A percentile compares a stretch with the other conserved stretches of the same genome.
phyloP scores from a whole-genome alignment of 225 moss, liverwort and hornwort species.

The Ulota crispa region DNA sequence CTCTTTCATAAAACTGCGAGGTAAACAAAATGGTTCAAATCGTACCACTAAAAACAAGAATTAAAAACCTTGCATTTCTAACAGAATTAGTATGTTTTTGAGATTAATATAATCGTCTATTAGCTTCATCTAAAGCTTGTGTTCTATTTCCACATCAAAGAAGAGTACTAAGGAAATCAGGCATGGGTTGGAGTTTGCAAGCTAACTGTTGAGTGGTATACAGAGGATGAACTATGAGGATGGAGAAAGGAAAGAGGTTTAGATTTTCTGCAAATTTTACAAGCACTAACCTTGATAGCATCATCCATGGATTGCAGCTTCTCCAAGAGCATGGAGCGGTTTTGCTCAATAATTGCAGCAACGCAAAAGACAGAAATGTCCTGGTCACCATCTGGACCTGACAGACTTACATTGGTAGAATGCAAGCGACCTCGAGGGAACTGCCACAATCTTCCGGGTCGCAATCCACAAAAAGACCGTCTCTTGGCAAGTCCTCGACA shows the following conservation, averaged over 20 bases:
- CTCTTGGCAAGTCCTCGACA: constrained; percentile 51
- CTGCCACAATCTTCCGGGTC: constrained; percentile 61
- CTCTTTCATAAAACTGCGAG: background rate
- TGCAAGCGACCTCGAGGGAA: constrained; percentile 50
- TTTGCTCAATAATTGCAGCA: constrained; percentile 54
- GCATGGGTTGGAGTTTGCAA: background rate
- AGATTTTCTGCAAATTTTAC: background rate
- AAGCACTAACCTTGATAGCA: constrained; percentile 57
- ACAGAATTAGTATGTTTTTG: background rate
- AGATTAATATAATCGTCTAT: background rate
- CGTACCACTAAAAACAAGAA: background rate
- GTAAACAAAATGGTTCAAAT: background rate
- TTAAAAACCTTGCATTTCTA: too few relatives aligned
- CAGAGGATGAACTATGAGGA: background rate
- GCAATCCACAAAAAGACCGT: constrained; percentile 76
- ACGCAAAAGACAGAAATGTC: constrained; percentile 67
- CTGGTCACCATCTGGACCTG: constrained; percentile 47
- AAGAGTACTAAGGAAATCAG: background rate
- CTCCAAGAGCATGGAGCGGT: constrained; percentile 51
- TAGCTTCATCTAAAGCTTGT: background rate
- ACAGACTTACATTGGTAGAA: constrained; percentile 28
- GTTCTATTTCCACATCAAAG: background rate
- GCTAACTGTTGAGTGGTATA: background rate
- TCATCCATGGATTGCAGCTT: constrained; percentile 66
- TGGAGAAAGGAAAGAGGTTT: background rate